Percentiles rank a stretch among this genome's conserved stretches.
Conservation (phyloP, 352 stramenopile genomes). For the Pythium angustatum region DNA sequence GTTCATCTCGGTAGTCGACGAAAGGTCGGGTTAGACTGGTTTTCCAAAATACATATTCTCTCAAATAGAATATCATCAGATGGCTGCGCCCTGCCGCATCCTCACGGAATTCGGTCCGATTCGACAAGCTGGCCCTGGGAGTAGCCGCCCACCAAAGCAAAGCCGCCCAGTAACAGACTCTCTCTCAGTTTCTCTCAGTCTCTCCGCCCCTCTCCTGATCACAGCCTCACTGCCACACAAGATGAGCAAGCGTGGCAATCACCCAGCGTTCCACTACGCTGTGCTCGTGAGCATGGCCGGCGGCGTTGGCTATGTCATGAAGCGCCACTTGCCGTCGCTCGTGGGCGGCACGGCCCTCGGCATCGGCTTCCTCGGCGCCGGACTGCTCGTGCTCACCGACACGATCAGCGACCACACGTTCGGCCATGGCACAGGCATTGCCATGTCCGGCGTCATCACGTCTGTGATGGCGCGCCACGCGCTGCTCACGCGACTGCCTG, state of each 20-base stretch:
- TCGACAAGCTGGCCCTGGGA: no score
- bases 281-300: slow-evolving; percentile 63
- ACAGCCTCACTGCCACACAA: neutral
- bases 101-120: slow-evolving; percentile 23
- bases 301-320: slow-evolving; percentile 60
- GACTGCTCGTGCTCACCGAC: slow-evolving; percentile 65
- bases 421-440: slow-evolving; percentile 60
- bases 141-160: no score
- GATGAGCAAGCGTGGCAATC: slow-evolving; percentile 46
- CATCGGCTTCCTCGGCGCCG: slow-evolving; percentile 67
- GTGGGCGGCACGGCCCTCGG: slow-evolving; percentile 60
- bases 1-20: no score
- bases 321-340: slow-evolving; percentile 65
- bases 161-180: neutral
- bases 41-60: slow-evolving; percentile 18
- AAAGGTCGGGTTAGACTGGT: slow-evolving; percentile 5
- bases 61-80: slow-evolving; percentile 22
- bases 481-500: slow-evolving; percentile 43
- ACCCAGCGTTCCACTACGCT: slow-evolving; percentile 77
- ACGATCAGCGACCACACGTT: slow-evolving; percentile 76
- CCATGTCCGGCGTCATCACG: slow-evolving; percentile 71
- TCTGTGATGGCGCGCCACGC: slow-evolving; percentile 59
- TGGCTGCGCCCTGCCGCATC: neutral
- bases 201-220: neutral
- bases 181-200: no score